These are phyloP conservation scores for Eucalyptus pumila DNA, from an alignment of 345 rosid genomes.

Conservation along the genomic window DNA sequence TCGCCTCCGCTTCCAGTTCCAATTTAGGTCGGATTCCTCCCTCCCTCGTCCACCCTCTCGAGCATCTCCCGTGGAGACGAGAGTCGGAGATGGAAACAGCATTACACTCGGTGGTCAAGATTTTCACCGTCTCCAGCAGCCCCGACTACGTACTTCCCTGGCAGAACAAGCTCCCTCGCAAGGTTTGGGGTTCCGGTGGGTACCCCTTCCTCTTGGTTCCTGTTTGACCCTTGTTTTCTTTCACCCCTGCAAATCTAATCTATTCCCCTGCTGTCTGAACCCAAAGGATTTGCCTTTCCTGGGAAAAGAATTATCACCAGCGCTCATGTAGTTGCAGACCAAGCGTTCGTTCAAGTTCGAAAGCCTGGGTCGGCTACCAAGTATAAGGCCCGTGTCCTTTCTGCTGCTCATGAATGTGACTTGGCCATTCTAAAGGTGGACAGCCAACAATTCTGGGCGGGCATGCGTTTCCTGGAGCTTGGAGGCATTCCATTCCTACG, in stretches of 20 bases:
- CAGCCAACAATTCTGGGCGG: slow-evolving; percentile 47
- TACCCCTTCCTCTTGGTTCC: too few species aligned
- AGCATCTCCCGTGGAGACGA: too few species aligned
- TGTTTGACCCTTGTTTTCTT: too few species aligned
- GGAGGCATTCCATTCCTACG: slow-evolving; percentile 65
- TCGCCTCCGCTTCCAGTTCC: too few species aligned
- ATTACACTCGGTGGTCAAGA: too few species aligned
- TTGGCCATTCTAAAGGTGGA: slow-evolving; percentile 58
- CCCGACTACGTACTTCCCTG: too few species aligned
- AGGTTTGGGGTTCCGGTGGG: too few species aligned
- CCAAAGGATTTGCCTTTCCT: slow-evolving; percentile 36
- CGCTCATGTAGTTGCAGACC: slow-evolving; percentile 85
- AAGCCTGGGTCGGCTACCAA: slow-evolving; percentile 6
- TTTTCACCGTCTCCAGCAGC: too few species aligned
- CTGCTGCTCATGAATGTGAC: slow-evolving; percentile 83
- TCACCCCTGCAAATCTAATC: neutral
- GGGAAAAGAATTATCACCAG: slow-evolving; percentile 69
- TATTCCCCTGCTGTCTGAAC: neutral
- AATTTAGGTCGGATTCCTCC: too few species aligned
- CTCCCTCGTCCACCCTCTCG: too few species aligned
- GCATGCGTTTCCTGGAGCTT: slow-evolving; percentile 49
- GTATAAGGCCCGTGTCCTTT: slow-evolving; percentile 48
- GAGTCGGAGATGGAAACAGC: too few species aligned
- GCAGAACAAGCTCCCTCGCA: too few species aligned
- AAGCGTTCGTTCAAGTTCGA: slow-evolving; percentile 66